Base-by-base conservation (phyloP, 805 yeast species). In the Metschnikowia amazonensis region DNA sequence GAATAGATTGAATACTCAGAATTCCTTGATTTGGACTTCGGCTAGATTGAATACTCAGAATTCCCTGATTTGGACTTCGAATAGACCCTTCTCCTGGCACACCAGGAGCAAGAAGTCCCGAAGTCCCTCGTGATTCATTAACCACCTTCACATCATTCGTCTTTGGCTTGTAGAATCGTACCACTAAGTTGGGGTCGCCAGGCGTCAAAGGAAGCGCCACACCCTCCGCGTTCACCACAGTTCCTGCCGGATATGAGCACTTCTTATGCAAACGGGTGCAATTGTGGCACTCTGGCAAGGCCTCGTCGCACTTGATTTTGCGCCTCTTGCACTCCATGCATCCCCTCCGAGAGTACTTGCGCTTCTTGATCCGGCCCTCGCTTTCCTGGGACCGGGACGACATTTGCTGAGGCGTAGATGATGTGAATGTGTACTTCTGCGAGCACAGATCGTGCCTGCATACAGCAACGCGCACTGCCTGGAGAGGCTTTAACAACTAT, bases 271-370 rank as follows among this genome's bases (percentile, higher is more conserved):
- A 58, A 20, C 70, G 52, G 24, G 67, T 45, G 49, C 75, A 70
- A 49, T 70, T 67, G 49, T 46, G 36, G 50, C 75, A 70, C 35
- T 44, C 54, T 4, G 75, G 75, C 45, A 60, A 58, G 3, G 53
- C 55, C 50, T 70, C 75, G 51, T 70, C 75, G 48, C 75, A 70
- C 50, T 70, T 70, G 62, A 69, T 70, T 50, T 70, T 70, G 34
- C 75, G 59, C 34, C 75, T 56, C 47, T 69, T 70, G 57, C 75
- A 70, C 54, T 70, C 75, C n/a, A 53, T 56, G 52, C 75, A 70
- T 11, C 75, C 75, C 5, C 60, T 65, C 14, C 75, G 56, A 36
- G 67, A 60, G 51, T 70, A 70, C 51, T 67, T 69, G 17, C 74
- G 48, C 56, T 69, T 70, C 46, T 63, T 65, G 40, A 65, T 58